Evolutionary conservation across 75 land plant genomes (phyloP).

Genomic region (Pinus tabuliformis): DNA sequence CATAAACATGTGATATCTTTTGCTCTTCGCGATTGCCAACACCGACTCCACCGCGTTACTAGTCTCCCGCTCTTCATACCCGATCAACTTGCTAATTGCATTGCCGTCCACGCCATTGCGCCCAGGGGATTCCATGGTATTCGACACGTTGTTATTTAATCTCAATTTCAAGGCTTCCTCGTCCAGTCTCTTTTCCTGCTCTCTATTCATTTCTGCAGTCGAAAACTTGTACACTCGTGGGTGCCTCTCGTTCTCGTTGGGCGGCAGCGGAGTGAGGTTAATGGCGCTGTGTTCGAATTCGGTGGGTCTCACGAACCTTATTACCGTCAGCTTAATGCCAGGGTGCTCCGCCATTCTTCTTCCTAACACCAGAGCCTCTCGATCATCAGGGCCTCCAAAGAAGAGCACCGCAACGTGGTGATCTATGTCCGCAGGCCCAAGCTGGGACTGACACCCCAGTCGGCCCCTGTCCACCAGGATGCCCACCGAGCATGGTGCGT

Average conservation of each 20-base stretch:
- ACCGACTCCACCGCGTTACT: constrained; percentile 20
- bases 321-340: constrained; percentile 42
- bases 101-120: background rate
- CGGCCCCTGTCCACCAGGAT: constrained; percentile 62
- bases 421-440: constrained; percentile 15
- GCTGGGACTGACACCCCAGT: constrained; percentile 17
- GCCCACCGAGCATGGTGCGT: constrained; percentile 71
- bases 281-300: background rate
- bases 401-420: constrained; percentile 55
- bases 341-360: constrained; percentile 66
- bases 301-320: constrained; percentile 32
- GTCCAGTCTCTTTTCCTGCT: constrained; percentile 10
- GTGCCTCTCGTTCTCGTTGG: background rate
- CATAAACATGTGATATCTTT: constrained; percentile 37
- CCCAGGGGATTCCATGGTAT: background rate
- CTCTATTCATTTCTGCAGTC: background rate
- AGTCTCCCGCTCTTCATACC: constrained; percentile 37
- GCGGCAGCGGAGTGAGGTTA: constrained; percentile 21
- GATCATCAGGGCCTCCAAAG: constrained; percentile 86
- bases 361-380: constrained; percentile 63
- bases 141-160: background rate
- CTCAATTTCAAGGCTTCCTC: constrained; percentile 14
- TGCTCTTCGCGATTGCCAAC: constrained; percentile 14
- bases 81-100: constrained; percentile 16
- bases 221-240: background rate